These are phyloP conservation scores for Gossypium ekmanianum DNA, from an alignment of 345 rosid genomes.

Conservation along the genomic window DNA sequence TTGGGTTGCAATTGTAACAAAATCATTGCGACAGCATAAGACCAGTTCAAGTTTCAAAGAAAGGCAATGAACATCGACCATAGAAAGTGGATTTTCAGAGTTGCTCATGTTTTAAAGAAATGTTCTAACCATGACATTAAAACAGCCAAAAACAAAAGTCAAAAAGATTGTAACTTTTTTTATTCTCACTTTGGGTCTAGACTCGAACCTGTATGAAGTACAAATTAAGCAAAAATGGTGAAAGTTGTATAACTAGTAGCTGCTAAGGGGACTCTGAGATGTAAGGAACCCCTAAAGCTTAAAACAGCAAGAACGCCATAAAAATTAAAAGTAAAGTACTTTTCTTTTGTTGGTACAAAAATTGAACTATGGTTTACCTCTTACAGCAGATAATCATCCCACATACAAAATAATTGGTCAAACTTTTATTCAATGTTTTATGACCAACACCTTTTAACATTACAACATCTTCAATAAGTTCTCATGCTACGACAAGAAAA, in stretches of 20 bases:
- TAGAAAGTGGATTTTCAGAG: neutral
- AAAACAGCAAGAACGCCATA: too few species aligned
- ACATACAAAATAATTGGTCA: neutral
- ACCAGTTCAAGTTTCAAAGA: neutral
- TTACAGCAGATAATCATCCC: neutral
- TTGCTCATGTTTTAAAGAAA: neutral
- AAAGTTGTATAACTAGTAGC: too few species aligned
- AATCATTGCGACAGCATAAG: neutral
- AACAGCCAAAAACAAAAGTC: too few species aligned
- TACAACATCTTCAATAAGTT: neutral
- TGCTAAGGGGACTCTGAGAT: too few species aligned
- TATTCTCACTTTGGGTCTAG: too few species aligned
- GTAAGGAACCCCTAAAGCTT: too few species aligned
- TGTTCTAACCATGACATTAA: too few species aligned
- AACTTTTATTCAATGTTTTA: neutral
- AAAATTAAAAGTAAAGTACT: neutral
- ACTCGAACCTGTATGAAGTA: too few species aligned
- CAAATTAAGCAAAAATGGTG: too few species aligned
- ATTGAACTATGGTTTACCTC: neutral
- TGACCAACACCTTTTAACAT: neutral
- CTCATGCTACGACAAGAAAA: constrained; percentile 9
- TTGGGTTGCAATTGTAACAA: neutral
- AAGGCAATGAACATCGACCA: neutral
- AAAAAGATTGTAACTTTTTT: too few species aligned
- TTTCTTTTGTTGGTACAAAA: neutral